Conservation (phyloP, 1,284 basidiomycete genomes). For the Puccinia hordei region DNA sequence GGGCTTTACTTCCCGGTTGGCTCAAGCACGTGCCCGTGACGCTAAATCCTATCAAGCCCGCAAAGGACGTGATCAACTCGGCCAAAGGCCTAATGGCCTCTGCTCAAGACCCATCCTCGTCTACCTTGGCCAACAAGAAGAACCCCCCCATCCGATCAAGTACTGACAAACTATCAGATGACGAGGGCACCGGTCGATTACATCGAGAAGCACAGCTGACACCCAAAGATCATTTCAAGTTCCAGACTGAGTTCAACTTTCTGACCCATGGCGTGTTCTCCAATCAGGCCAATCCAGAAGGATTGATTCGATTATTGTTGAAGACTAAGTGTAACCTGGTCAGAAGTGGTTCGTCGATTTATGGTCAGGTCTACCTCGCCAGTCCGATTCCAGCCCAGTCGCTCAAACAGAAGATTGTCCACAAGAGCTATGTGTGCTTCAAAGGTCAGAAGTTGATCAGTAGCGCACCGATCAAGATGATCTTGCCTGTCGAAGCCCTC, state of each 20-base stretch:
- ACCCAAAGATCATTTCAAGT: conserved; percentile 32
- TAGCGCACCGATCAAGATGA: conserved; percentile 69
- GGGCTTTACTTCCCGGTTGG: conserved; percentile 41
- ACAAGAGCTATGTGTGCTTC: conserved; percentile 38
- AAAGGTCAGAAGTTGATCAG: conserved; percentile 44
- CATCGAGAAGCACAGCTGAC: conserved; percentile 21
- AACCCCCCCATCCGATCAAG: not conserved
- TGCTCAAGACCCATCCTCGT: not conserved
- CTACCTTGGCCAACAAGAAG: not conserved
- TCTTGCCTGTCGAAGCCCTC: conserved; percentile 84
- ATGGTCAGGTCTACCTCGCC: conserved; percentile 81
- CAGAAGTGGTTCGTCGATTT: conserved; percentile 76
- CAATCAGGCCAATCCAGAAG: conserved; percentile 4
- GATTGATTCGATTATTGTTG: conserved; percentile 29
- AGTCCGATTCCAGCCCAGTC: conserved; percentile 65
- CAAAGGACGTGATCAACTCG: conserved; percentile 19
- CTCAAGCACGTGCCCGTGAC: conserved; percentile 35
- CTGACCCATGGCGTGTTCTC: not conserved
- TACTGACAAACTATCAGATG: conserved; percentile 6
- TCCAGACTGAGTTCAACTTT: conserved; percentile 42
- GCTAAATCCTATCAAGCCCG: conserved; percentile 24
- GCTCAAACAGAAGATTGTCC: conserved; percentile 71
- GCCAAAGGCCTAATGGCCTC: not conserved
- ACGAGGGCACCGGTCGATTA: not conserved
- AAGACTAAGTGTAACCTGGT: conserved; percentile 68